Conservation (phyloP, 2,329 filamentous ascomycete species). For the Chaetothyriales sp. region DNA sequence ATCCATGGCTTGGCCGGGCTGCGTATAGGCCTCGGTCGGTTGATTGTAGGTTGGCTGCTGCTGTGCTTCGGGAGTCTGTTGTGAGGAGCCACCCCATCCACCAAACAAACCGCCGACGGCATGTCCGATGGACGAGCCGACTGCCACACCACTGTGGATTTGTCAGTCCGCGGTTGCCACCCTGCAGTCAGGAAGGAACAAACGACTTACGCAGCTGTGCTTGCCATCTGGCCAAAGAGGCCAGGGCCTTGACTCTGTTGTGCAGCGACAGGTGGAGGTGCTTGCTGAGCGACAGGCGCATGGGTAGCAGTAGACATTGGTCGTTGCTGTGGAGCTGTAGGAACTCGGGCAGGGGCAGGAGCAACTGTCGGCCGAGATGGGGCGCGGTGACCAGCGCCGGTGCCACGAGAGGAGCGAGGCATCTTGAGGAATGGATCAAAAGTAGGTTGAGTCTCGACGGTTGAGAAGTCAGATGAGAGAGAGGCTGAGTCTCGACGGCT, state of each 20-base stretch:
- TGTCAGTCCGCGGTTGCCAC: conserved; percentile 1
- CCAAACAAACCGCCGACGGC: conserved; percentile 80
- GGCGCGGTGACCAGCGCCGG: conserved; percentile 37
- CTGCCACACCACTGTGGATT: conserved; percentile 68
- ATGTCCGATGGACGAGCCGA: conserved; percentile 90
- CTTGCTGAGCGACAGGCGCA: conserved; percentile 34
- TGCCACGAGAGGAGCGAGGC: conserved; percentile 59
- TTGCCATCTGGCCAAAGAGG: conserved; percentile 92
- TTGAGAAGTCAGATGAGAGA: background rate
- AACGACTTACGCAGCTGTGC: conserved; percentile 78
- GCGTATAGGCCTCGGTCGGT: conserved; percentile 40
- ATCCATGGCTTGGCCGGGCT: conserved; percentile 32
- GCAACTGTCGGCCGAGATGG: conserved; percentile 50
- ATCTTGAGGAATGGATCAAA: conserved; percentile 37
- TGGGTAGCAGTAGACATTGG: conserved; percentile 40
- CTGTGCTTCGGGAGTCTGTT: conserved; percentile 32
- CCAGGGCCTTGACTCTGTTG: conserved; percentile 54
- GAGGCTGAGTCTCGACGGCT: background rate
- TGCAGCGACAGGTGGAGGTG: conserved; percentile 31
- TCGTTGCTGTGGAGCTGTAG: conserved; percentile 27
- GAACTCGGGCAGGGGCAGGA: conserved; percentile 26
- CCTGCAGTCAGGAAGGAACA: conserved; percentile 2
- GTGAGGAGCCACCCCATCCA: conserved; percentile 46
- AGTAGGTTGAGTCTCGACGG: background rate
- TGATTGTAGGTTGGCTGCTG: conserved; percentile 29